Evolutionary conservation across 1,284 basidiomycete genomes (phyloP).

Genomic region (Serendipita sp.): DNA sequence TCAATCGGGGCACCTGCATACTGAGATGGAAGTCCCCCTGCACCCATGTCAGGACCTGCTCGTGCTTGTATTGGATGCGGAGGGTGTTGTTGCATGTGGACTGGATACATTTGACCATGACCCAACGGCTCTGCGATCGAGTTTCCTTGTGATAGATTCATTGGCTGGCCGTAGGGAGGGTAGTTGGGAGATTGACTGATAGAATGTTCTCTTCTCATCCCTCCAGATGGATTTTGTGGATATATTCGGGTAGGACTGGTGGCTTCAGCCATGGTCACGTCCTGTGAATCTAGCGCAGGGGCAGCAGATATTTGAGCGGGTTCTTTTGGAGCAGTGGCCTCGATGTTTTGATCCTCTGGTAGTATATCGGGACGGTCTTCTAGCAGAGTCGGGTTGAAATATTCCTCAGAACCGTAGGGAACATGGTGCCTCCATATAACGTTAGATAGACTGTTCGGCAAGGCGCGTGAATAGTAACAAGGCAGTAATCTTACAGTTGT

Average conservation of each 20-base stretch:
- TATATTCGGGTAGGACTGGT: neutral
- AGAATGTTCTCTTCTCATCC: neutral
- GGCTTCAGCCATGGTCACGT: neutral
- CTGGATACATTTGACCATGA: neutral
- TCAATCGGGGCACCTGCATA: neutral
- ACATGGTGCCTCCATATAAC: neutral
- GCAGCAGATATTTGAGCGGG: neutral
- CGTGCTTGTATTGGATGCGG: neutral
- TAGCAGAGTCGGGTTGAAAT: neutral
- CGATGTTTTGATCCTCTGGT: neutral
- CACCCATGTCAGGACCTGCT: neutral
- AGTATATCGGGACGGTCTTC: neutral
- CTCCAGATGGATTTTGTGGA: neutral
- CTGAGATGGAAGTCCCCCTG: neutral
- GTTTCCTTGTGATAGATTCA: neutral
- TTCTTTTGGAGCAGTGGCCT: neutral
- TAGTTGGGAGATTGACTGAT: neutral
- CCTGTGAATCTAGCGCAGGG: neutral
- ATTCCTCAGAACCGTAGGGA: neutral
- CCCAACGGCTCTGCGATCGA: neutral
- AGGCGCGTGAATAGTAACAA: neutral
- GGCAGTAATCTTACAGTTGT: conserved; percentile 41
- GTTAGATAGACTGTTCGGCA: neutral
- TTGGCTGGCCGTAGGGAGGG: neutral
- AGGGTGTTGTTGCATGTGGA: neutral